Percentiles rank a stretch among this genome's conserved stretches.
phyloP scores from a whole-genome alignment of 2,329 filamentous ascomycete species.

The Aspergillus pseudoterreus region DNA sequence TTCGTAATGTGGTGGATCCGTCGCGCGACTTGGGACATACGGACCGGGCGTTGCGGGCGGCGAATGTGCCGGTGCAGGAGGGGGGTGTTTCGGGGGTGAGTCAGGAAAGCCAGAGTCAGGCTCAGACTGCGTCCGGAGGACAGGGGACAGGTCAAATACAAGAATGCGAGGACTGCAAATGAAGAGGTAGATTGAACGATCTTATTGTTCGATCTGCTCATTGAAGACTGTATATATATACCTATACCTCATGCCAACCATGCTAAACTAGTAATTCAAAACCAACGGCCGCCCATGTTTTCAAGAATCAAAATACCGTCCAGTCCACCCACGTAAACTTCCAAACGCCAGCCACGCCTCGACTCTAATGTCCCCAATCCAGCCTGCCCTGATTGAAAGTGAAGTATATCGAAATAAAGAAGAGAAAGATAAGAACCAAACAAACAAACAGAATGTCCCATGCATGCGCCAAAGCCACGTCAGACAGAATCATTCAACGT shows the following conservation, averaged over 20 bases:
- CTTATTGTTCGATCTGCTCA: too few relatives aligned
- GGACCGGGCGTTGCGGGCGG: slow-evolving; percentile 49
- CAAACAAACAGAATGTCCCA: not conserved
- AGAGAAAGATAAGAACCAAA: slow-evolving; percentile 2
- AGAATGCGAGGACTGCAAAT: slow-evolving; percentile 26
- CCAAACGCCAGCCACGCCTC: slow-evolving; percentile 16
- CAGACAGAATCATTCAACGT: not conserved
- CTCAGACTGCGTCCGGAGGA: slow-evolving; percentile 13
- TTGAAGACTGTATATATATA: not conserved
- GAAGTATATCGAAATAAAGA: slow-evolving; percentile 4
- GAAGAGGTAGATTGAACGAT: slow-evolving; percentile 2
- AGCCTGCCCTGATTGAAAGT: slow-evolving; percentile 3
- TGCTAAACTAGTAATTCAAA: not conserved
- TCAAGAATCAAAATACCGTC: slow-evolving; percentile 2
- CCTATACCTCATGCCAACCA: not conserved
- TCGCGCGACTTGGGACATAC: slow-evolving; percentile 76
- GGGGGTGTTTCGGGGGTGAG: not conserved
- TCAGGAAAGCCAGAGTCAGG: not conserved
- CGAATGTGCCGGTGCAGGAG: not conserved
- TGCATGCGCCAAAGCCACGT: slow-evolving; percentile 4
- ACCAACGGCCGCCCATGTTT: not conserved
- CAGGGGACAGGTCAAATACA: not conserved
- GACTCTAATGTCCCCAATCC: slow-evolving; percentile 12
- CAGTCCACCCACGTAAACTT: slow-evolving; percentile 3
- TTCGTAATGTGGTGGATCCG: slow-evolving; percentile 80